Percentiles rank a stretch among this genome's conserved stretches.
Evolutionary conservation across 73 alveolate genomes (phyloP).

Genomic region (Tetrahymena thermophila): DNA sequence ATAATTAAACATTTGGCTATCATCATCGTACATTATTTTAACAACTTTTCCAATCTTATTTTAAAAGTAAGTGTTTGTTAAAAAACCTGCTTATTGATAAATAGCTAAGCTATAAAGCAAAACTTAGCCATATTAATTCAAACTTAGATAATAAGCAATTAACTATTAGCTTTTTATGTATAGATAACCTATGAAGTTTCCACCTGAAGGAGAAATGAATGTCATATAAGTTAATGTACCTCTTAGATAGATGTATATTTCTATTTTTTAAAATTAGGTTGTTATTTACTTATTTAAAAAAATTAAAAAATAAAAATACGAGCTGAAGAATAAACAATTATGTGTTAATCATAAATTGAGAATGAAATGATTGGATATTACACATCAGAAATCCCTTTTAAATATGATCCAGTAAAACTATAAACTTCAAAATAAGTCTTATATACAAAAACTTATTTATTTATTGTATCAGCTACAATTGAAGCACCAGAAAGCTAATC

Average conservation of each 20-base stretch:
- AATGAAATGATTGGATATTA: not conserved
- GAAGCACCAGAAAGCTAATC: not conserved
- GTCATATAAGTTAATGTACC: not conserved
- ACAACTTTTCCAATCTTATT: not conserved
- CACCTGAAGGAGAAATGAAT: not conserved
- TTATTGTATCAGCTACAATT: not conserved
- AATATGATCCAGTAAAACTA: not conserved
- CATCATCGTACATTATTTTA: not conserved
- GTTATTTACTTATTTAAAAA: too few species aligned
- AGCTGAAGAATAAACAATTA: not conserved
- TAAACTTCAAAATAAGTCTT: not conserved
- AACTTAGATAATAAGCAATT: not conserved
- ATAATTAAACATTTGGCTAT: not conserved
- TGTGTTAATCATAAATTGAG: not conserved
- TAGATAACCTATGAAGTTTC: not conserved
- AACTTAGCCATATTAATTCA: not conserved
- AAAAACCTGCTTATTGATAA: not conserved
- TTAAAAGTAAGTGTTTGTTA: not conserved
- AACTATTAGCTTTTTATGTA: not conserved
- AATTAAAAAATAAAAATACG: not conserved
- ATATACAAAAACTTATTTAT: not conserved
- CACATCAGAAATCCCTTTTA: not conserved
- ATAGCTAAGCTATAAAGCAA: not conserved
- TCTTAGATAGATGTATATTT: not conserved
- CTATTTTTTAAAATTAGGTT: not conserved